Base-by-base conservation (phyloP, 345 rosid species). In the Eucalyptus erythrocorys region DNA sequence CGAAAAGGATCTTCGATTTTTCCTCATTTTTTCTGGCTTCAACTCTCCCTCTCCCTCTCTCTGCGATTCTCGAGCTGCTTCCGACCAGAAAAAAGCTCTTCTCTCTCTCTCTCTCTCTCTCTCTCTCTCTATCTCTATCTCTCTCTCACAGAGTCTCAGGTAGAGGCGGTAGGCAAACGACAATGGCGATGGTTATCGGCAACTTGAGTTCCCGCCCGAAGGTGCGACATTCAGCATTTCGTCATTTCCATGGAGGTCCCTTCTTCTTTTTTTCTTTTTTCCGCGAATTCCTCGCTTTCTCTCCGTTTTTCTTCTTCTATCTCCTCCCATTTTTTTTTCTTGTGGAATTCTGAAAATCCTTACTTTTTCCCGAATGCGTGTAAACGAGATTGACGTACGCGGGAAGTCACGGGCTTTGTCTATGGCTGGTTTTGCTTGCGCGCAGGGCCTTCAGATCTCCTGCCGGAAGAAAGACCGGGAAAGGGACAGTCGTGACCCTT, bases 381-480 rank as follows among this genome's bases (percentile, higher is more conserved):
- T 11, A 40, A 76, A 76, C 84, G 84, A 40, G 84, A 40, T 76
- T 40, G 84, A 10, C 84, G 47, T 76, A 1, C 43, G 57, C 7
- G 47, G 42, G 40, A 76, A 76, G 42, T 76, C 84, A 22, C 84
- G 16, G 40, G 51, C 55, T 51, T 61, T 57, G 57, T 17, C 49
- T 7, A 40, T 48, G 43, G 81, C 16, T 15, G 55, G 10, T 68
- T 34, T 80, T 51, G 91, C 94, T 76, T 21, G 92, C 94, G 87
- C 90, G 26, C 90, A 90, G 87, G 88, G 87, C 47, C 50, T 93
- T 85, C 82, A 89, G 82, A 88, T 96, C 81, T 87, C 85, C 27
- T 96, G 99, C 93, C 94, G 97, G 91, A 96, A 94, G 95, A 96
- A 93, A 86, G 99, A 96, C 48, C 90, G 91, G 82, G 97, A 93